Evolutionary conservation across 164 flowering plant genomes (phyloP).

Genomic region (Magnolia sinica): DNA sequence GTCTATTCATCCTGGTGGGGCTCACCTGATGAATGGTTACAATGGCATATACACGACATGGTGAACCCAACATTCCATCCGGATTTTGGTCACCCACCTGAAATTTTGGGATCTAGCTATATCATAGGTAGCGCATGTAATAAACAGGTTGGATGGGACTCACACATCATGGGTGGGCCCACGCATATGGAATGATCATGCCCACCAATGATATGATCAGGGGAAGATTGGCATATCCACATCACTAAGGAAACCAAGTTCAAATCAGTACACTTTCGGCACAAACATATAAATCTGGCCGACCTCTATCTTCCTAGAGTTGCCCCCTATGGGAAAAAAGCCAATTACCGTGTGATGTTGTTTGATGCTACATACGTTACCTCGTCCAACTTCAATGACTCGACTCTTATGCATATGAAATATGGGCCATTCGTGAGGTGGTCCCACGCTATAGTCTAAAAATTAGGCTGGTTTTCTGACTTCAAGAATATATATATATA

Average conservation of each 20-base stretch:
- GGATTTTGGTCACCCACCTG: too few species aligned
- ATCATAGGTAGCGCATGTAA: too few species aligned
- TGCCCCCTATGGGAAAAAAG: not conserved
- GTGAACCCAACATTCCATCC: too few species aligned
- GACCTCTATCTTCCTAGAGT: conserved; percentile 1
- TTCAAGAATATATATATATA: too few species aligned
- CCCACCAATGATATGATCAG: not conserved
- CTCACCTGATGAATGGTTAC: too few species aligned
- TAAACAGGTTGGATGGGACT: not conserved
- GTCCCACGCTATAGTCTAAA: too few species aligned
- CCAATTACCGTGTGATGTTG: not conserved
- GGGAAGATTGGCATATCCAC: not conserved
- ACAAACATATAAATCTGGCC: not conserved
- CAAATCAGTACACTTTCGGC: conserved; percentile 4
- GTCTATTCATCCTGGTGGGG: too few species aligned
- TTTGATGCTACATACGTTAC: not conserved
- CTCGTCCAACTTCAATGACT: not conserved
- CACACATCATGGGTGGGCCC: not conserved
- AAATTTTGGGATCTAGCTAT: too few species aligned
- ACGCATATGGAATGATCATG: not conserved
- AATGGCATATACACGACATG: too few species aligned
- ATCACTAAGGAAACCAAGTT: not conserved
- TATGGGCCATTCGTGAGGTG: too few species aligned
- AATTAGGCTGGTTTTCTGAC: too few species aligned
- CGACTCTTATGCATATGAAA: too few species aligned